Evolutionary conservation across 2,329 filamentous ascomycete genomes (phyloP).

Genomic region (Pseudogymnoascus sp.): DNA sequence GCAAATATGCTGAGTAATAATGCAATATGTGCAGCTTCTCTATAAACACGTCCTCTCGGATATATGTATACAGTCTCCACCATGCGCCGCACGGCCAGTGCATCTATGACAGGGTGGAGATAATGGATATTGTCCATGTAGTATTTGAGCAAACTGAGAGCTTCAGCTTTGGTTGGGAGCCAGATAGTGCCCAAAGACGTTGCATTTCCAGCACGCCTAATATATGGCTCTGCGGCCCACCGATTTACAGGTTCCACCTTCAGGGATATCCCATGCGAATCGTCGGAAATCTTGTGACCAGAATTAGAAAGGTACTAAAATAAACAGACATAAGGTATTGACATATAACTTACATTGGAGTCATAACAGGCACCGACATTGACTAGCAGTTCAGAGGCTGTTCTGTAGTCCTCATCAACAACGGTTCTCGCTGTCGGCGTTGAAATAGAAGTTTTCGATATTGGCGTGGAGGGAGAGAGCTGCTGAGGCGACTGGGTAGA

Average conservation of each 20-base stretch:
- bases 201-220: neutral
- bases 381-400: neutral
- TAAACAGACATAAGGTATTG: neutral
- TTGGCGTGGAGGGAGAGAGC: neutral
- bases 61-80: neutral
- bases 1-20: conserved; percentile 2
- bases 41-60: neutral
- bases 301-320: neutral
- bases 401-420: conserved; percentile 2
- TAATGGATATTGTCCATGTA: conserved; percentile 1
- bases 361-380: neutral
- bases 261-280: conserved; percentile 1
- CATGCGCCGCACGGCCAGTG: neutral
- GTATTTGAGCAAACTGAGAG: neutral
- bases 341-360: conserved; percentile 2
- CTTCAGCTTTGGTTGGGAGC: neutral
- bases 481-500: neutral
- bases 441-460: neutral
- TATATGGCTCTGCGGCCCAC: neutral
- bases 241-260: neutral
- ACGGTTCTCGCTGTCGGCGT: neutral
- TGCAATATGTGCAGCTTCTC: neutral
- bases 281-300: neutral
- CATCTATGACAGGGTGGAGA: conserved; percentile 1
- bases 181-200: neutral